Base-by-base conservation (phyloP, 2,329 filamentous ascomycete species). In the Pestalotiopsis sp. region DNA sequence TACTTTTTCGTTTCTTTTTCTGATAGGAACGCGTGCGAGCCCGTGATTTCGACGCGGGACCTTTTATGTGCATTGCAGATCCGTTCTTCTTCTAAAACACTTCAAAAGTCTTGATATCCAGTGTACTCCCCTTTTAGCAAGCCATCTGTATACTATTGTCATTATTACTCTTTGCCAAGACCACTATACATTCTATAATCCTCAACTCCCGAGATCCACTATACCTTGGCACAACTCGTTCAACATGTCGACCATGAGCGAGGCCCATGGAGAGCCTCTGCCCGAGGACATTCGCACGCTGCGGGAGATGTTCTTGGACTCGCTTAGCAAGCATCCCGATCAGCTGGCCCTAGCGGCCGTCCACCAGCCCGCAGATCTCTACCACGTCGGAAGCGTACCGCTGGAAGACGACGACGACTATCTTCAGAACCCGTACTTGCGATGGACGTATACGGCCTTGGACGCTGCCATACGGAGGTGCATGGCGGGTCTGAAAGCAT, bases 301-400 rank as follows among this genome's bases (percentile, higher is more conserved):
- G 13, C 27, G 59, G n/a, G 38, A 67, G 23, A 62, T 67, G 45
- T 67, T 67, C 23, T 23, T 63, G 12, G 66, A 67, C 12, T 12
- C 36, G 13, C 58, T 67, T n/a, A 25, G 17, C 12, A 49, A 57
- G 27, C 63, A 67, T 39, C 59, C 66, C 7, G 14, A 63, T n/a
- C 23, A 67, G 14, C 36, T 67, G 57, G 66, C 66, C 23, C 38
- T 67, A 9, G 66, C 58, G 14, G 41, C 57, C 49, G 59, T 67
- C 45, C 66, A 67, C 49, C 66, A 67, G 41, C 59, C 57, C 12
- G 31, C 27, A 13, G 66, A 39, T 23, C 39, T 67, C n/a, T 63
- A 49, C 36, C 38, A 41, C 6, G 52, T 67, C 38, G 14, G 39
- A 36, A 67, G 41, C 27, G n/a, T 27, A 38, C 57, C 66, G 9